Evolutionary conservation across 2,329 filamentous ascomycete genomes (phyloP).

Genomic region (Coniochaeta prunicola): DNA sequence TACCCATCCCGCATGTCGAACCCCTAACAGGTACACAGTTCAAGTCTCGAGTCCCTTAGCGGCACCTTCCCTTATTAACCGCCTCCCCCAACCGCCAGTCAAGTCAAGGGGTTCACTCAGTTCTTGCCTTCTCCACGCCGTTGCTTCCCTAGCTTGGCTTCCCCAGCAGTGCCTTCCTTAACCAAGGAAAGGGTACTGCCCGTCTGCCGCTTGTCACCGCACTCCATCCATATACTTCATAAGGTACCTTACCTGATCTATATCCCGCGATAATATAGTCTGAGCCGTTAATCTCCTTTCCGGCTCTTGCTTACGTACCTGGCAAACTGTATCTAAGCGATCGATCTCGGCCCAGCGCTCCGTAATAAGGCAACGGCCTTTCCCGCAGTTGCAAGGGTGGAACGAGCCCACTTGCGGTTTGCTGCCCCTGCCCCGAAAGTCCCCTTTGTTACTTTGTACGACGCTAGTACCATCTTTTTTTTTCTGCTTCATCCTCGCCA

Average conservation of each 20-base stretch:
- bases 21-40: no score
- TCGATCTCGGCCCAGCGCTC: slow-evolving; percentile 1
- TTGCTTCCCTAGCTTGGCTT: neutral
- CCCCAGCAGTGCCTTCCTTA: neutral
- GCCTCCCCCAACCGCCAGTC: neutral
- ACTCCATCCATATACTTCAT: neutral
- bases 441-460: neutral
- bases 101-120: neutral
- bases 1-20: neutral
- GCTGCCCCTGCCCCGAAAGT: neutral
- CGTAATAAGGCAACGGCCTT: slow-evolving; percentile 1
- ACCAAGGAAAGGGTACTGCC: no score
- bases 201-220: neutral
- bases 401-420: slow-evolving; percentile 1
- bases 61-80: neutral
- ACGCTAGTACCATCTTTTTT: neutral
- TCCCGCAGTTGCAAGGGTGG: neutral
- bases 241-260: neutral
- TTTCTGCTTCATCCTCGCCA: neutral
- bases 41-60: neutral
- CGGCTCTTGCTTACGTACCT: neutral
- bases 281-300: neutral
- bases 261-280: neutral
- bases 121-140: neutral
- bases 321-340: neutral